Evolutionary conservation across 345 rosid genomes (phyloP).

Genomic region (Salix purpurea): DNA sequence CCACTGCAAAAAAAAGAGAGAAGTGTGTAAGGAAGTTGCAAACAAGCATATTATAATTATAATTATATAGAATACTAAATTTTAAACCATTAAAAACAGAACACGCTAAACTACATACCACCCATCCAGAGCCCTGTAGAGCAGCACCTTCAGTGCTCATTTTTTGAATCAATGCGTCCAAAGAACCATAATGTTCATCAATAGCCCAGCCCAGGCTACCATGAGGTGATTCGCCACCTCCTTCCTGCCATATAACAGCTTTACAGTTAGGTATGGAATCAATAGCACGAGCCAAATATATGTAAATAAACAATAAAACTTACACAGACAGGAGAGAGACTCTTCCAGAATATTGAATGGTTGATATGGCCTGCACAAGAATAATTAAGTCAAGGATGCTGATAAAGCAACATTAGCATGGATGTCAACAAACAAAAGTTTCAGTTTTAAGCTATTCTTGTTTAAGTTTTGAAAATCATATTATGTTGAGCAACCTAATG

Average conservation of each 20-base stretch:
- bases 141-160: constrained; percentile 94
- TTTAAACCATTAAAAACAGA: neutral
- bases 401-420: neutral
- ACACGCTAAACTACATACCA: constrained; percentile 48
- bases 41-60: neutral
- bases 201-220: constrained; percentile 71
- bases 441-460: neutral
- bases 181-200: constrained; percentile 71
- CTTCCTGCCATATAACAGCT: constrained; percentile 46
- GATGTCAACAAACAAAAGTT: neutral
- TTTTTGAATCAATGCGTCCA: constrained; percentile 70
- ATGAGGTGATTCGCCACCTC: constrained; percentile 93
- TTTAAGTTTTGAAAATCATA: neutral
- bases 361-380: constrained; percentile 70
- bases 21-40: neutral
- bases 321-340: constrained; percentile 63
- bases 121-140: constrained; percentile 98
- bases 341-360: constrained; percentile 94
- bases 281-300: neutral
- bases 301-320: constrained; percentile 24
- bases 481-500: neutral
- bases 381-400: neutral
- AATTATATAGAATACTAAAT: neutral
- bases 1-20: constrained; percentile 47
- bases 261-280: neutral